Evolutionary conservation across 2,329 filamentous ascomycete species (phyloP).

Genomic region (Arthrobotrys iridis): DNA sequence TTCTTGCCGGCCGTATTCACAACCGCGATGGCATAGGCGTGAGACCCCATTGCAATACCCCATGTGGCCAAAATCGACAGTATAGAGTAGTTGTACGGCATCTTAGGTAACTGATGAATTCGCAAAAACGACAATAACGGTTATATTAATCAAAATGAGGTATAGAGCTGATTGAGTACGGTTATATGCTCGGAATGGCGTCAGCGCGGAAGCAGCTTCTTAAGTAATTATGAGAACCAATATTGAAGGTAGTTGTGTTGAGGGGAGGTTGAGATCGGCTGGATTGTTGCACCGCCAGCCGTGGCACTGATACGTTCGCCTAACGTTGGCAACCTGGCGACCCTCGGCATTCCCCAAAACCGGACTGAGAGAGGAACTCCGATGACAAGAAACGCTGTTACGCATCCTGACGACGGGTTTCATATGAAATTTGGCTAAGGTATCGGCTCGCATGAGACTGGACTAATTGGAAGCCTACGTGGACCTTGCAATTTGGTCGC

Average conservation of each 20-base stretch:
- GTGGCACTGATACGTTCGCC: neutral
- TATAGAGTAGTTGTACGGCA: constrained; percentile 32
- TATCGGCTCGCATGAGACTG: too few species aligned
- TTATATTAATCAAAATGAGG: neutral
- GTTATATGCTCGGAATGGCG: neutral
- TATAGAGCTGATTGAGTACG: neutral
- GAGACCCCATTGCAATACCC: constrained; percentile 11
- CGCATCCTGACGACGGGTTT: neutral
- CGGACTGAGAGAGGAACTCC: neutral
- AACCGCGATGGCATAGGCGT: neutral
- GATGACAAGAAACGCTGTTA: neutral
- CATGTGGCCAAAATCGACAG: constrained; percentile 16
- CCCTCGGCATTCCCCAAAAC: neutral
- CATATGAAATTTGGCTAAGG: too few species aligned
- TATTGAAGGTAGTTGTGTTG: neutral
- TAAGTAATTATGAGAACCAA: neutral
- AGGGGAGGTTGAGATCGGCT: neutral
- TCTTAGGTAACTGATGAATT: neutral
- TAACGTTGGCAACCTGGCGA: neutral
- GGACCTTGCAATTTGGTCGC: too few species aligned
- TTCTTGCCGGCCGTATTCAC: constrained; percentile 1
- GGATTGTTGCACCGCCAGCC: constrained; percentile 29
- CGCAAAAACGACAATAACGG: neutral
- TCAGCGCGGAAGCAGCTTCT: neutral
- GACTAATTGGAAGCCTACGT: too few species aligned